Percentiles rank a stretch among this genome's conserved stretches.
Conservation (phyloP, 805 yeast species). For the Deakozyma indianensis region DNA sequence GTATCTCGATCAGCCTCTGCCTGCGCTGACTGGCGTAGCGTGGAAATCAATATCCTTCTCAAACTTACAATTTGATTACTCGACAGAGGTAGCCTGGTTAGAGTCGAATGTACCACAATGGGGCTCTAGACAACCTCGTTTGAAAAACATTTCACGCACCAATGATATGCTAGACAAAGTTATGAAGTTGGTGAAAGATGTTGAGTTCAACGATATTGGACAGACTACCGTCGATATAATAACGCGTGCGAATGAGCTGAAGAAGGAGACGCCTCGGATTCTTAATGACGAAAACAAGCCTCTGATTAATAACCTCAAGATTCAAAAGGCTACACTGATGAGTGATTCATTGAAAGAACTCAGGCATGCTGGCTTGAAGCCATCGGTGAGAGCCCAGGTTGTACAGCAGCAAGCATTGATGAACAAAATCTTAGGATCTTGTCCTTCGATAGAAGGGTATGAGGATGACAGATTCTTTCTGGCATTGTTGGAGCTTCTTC, state of each 20-base stretch:
- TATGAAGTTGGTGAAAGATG: slow-evolving; percentile 20
- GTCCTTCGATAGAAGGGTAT: slow-evolving; percentile 29
- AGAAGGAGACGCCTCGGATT: slow-evolving; percentile 62
- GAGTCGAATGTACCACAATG: slow-evolving; percentile 24
- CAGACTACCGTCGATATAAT: slow-evolving; percentile 41
- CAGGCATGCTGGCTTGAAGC: slow-evolving; percentile 60
- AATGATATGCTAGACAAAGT: slow-evolving; percentile 43
- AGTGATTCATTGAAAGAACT: slow-evolving; percentile 67
- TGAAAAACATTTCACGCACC: slow-evolving; percentile 37
- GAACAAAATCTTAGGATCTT: slow-evolving; percentile 43
- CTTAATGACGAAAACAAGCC: slow-evolving; percentile 65
- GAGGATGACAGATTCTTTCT: slow-evolving; percentile 42
- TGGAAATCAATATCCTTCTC: not conserved
- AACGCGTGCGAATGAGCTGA: slow-evolving; percentile 45
- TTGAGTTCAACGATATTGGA: slow-evolving; percentile 33
- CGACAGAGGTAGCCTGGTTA: not conserved
- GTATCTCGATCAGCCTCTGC: not conserved
- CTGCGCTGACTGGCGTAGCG: not conserved
- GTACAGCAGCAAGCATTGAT: slow-evolving; percentile 47
- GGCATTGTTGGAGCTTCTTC: slow-evolving; percentile 63
- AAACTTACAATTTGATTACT: not conserved
- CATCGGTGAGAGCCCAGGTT: slow-evolving; percentile 52
- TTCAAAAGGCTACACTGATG: slow-evolving; percentile 66
- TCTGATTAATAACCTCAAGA: slow-evolving; percentile 50
- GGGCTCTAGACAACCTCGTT: slow-evolving; percentile 40